Conservation (phyloP, 2,329 filamentous ascomycete genomes). For the Didymella segeticola region DNA sequence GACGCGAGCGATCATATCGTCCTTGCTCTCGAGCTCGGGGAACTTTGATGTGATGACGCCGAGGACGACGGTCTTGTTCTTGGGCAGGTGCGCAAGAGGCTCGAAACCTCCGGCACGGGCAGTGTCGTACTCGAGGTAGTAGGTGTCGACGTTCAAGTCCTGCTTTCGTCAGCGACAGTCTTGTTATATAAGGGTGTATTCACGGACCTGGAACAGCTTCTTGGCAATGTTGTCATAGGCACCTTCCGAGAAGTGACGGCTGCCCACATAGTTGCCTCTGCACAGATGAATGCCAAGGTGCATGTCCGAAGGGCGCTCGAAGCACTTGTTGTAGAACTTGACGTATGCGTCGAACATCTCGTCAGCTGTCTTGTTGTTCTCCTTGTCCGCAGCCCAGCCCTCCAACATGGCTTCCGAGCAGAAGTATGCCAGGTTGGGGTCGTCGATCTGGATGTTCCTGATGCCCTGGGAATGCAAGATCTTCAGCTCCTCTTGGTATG, state of each 20-base stretch:
- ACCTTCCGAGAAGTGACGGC: slow-evolving; percentile 56
- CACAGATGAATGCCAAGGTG: slow-evolving; percentile 81
- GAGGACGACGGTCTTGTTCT: slow-evolving; percentile 56
- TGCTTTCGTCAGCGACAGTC: slow-evolving; percentile 15
- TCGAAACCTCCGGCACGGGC: slow-evolving; percentile 57
- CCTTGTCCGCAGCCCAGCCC: slow-evolving; percentile 62
- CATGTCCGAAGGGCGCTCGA: slow-evolving; percentile 70
- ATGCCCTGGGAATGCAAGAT: slow-evolving; percentile 55
- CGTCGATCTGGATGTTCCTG: slow-evolving; percentile 58
- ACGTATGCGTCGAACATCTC: slow-evolving; percentile 79
- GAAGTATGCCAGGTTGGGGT: slow-evolving; percentile 56
- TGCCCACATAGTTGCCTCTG: slow-evolving; percentile 58
- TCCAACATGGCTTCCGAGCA: slow-evolving; percentile 48
- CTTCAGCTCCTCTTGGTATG: slow-evolving; percentile 56
- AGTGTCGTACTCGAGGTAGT: slow-evolving; percentile 56
- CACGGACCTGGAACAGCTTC: slow-evolving; percentile 47
- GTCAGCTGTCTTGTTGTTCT: slow-evolving; percentile 72
- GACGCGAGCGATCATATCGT: slow-evolving; percentile 56
- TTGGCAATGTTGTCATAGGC: slow-evolving; percentile 57
- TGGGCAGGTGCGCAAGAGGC: slow-evolving; percentile 53
- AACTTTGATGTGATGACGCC: slow-evolving; percentile 57
- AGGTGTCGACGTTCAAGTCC: slow-evolving; percentile 50
- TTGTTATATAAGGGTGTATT: background rate
- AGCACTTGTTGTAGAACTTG: slow-evolving; percentile 75
- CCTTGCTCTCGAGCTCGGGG: slow-evolving; percentile 53